These are phyloP conservation scores for Luffa aegyptiaca DNA, from an alignment of 306 rosid genomes.

Conservation along the genomic window DNA sequence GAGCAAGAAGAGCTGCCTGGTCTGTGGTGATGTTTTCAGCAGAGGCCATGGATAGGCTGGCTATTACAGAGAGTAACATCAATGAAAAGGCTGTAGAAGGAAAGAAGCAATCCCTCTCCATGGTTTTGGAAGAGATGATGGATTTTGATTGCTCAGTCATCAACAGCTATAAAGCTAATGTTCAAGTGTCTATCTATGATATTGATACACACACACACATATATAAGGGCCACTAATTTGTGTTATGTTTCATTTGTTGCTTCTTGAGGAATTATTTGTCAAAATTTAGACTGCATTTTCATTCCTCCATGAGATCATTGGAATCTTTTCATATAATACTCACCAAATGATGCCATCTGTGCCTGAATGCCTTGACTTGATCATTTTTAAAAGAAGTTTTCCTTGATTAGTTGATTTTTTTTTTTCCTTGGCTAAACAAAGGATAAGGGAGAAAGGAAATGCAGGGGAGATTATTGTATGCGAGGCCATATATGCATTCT, in stretches of 20 bases:
- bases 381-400: not conserved
- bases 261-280: not conserved
- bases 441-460: not conserved
- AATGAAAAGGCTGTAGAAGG: not conserved
- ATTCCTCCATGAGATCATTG: not conserved
- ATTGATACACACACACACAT: not conserved
- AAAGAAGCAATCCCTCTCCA: not conserved
- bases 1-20: constrained; percentile 18
- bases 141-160: not conserved
- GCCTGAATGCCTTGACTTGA: not conserved
- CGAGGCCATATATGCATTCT: not conserved
- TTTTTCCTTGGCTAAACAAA: not conserved
- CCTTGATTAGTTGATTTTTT: not conserved
- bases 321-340: not conserved
- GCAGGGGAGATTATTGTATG: no score
- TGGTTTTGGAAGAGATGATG: not conserved
- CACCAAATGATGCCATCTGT: not conserved
- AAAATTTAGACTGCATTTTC: not conserved
- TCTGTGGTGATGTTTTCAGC: constrained; percentile 8
- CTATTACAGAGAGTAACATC: not conserved
- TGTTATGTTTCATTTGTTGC: not conserved
- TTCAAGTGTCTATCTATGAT: not conserved
- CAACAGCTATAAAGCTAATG: no score
- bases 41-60: not conserved
- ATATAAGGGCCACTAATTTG: not conserved